Evolutionary conservation across 495 filamentous ascomycete genomes (phyloP), one percentile per base, ranked within the genome.

Genomic region (Cetradonia linearis): DNA sequence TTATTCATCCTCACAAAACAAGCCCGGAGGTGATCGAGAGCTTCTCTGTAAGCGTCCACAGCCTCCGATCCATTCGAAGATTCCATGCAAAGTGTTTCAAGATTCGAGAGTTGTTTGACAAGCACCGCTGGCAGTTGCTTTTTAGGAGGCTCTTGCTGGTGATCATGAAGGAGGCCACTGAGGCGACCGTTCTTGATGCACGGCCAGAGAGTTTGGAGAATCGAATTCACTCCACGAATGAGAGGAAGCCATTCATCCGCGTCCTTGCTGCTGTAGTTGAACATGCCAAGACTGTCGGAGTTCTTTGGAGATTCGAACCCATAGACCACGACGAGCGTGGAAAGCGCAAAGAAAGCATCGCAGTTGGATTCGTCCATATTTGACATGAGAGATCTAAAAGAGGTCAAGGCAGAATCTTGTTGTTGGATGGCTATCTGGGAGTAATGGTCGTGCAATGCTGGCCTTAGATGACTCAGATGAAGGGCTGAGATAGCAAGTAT

Each of bases 311-410:
- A 72, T 30, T 70, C 78, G 59, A 77, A 76, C 0, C 72, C 70
- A 60, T 75, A 78, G 9, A 76, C 69, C 14, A 77, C 68, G 60
- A 78, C 72, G 9, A 79, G 61, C 30, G 69, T 73, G 30, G 74
- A 77, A 10, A 80, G 67, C 0, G 75, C 74, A 56, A 79, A 78
- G 38, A 73, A 68, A 10, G 78, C 76, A 55, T 74, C 70, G 53
- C 69, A 76, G 52, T 78, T 74, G 20, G 68, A 46, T 23, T 67
- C 66, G 37, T 70, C 69, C 37, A 75, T 62, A 10, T 67, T 68
- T 0, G 60, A 57, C 13, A 69, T 61, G 25, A 62, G 62, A 47
- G 66, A 66, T 0, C 74, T 74, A 52, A 79, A 69, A 1, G 68
- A 71, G 8, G 60, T 46, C 0, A 77, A 56, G 18, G 77, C 78